These are phyloP conservation scores for Saccharomycopsis javanensis DNA, from an alignment of 805 yeast species.

Conservation along the genomic window DNA sequence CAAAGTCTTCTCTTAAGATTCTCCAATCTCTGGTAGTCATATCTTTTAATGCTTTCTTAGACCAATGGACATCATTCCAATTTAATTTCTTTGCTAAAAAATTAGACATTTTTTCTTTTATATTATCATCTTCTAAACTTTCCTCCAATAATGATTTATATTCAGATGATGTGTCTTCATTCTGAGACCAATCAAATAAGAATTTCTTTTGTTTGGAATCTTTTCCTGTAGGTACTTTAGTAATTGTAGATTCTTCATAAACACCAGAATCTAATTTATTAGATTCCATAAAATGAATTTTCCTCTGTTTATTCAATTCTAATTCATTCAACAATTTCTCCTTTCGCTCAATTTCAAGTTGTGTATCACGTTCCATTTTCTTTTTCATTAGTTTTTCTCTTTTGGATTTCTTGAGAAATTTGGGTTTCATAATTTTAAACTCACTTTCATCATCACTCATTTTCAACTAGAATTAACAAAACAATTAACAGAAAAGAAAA, in stretches of 20 bases:
- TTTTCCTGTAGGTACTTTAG: conserved; percentile 4
- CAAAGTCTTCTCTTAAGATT: conserved; percentile 67
- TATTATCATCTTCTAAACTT: conserved; percentile 18
- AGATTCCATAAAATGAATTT: background rate
- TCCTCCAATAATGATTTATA: conserved; percentile 29
- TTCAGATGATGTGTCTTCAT: conserved; percentile 53
- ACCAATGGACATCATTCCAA: conserved; percentile 43
- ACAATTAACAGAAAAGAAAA: no score
- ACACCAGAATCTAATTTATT: conserved; percentile 4
- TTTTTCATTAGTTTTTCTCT: conserved; percentile 13
- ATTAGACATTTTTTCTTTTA: conserved; percentile 16
- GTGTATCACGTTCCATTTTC: background rate
- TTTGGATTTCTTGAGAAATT: conserved; percentile 16
- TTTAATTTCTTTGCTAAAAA: conserved; percentile 15
- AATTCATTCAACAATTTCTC: conserved; percentile 9
- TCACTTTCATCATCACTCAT: conserved; percentile 5
- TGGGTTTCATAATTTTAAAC: conserved; percentile 11
- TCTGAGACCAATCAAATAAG: conserved; percentile 57
- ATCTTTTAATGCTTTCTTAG: conserved; percentile 45
- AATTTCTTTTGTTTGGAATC: conserved; percentile 31
- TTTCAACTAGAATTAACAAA: no score
- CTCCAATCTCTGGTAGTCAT: conserved; percentile 91
- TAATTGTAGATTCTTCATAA: background rate
- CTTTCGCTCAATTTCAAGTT: conserved; percentile 8
- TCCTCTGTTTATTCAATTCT: conserved; percentile 4